Percentiles rank a stretch among this genome's conserved stretches.
Evolutionary conservation across 768 basidiomycete species (phyloP).

Genomic region (Mycena sanguinolenta): DNA sequence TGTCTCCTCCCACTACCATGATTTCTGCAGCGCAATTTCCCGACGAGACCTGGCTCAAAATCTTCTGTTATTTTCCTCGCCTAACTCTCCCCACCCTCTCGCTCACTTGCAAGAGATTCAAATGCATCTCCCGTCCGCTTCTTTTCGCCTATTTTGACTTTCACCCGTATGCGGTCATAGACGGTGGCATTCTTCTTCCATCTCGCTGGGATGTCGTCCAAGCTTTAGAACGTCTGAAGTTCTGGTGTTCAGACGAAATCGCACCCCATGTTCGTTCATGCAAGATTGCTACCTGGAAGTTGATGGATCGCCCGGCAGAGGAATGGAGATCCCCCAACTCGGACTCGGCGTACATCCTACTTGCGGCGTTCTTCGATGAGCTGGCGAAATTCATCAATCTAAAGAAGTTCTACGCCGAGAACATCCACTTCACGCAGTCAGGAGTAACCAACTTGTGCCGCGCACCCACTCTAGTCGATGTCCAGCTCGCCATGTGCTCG

Average conservation of each 20-base stretch:
- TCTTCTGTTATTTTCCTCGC: too few species aligned
- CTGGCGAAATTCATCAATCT: background rate
- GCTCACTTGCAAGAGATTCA: too few species aligned
- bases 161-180: background rate
- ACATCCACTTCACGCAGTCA: background rate
- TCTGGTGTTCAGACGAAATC: constrained; percentile 7
- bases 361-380: background rate
- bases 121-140: background rate
- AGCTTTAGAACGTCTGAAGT: background rate
- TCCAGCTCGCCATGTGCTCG: background rate
- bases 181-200: background rate
- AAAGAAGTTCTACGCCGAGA: background rate
- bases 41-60: too few species aligned
- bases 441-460: constrained; percentile 8
- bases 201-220: background rate
- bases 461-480: background rate
- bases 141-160: constrained; percentile 18
- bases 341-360: background rate
- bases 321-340: background rate
- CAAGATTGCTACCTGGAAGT: background rate
- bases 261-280: constrained; percentile 1
- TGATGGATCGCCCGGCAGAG: too few species aligned
- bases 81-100: too few species aligned
- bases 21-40: too few species aligned
- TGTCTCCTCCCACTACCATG: too few species aligned